A percentile compares a stretch with the other conserved stretches of the same genome.
phyloP scores from a whole-genome alignment of 2,329 filamentous ascomycete genomes.

The Zasmidium angulare region DNA sequence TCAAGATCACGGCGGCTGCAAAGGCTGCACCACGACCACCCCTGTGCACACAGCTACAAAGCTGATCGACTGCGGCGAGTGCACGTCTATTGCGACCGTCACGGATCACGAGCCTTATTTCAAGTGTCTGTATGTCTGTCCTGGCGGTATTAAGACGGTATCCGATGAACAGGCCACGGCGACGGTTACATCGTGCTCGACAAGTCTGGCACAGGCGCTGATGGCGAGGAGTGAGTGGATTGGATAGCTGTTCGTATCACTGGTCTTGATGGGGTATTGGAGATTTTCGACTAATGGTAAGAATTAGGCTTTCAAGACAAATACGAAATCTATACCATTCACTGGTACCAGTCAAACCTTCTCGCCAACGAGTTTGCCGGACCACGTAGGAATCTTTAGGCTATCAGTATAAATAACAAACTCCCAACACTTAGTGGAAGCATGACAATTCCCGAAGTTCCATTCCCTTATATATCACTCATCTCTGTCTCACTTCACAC shows the following conservation, averaged over 20 bases:
- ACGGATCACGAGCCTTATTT: neutral
- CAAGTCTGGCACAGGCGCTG: neutral
- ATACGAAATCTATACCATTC: no score
- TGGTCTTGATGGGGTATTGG: neutral
- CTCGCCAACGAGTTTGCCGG: no score
- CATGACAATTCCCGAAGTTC: no score
- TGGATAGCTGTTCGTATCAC: neutral
- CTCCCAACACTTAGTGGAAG: no score
- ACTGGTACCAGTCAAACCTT: no score
- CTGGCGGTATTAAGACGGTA: neutral
- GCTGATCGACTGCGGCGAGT: neutral
- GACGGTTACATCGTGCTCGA: neutral
- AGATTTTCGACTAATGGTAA: no score
- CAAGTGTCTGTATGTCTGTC: neutral
- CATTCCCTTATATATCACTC: no score
- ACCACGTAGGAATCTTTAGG: no score
- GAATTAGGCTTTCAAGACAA: no score
- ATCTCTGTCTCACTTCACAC: no score
- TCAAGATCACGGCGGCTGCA: neutral
- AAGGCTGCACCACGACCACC: neutral
- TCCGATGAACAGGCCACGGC: neutral
- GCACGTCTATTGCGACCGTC: neutral
- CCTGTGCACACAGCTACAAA: neutral
- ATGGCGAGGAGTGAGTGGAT: neutral
- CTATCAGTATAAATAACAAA: no score